Conservation (phyloP, 148 eudicot species). For the Camellia sinensis region DNA sequence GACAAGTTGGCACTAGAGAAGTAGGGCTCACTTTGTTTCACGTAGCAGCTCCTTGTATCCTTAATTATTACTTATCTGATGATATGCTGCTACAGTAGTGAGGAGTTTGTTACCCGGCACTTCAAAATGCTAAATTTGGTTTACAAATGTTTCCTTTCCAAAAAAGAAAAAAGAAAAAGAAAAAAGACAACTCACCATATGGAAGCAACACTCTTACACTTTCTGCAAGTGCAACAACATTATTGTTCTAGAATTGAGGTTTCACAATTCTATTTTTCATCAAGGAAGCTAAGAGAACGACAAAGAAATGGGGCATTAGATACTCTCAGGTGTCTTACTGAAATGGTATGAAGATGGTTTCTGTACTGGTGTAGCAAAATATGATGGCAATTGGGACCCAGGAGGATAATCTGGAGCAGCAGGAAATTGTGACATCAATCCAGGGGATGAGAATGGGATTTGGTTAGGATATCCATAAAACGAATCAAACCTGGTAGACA, state of each 20-base stretch:
- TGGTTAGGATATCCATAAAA: constrained; percentile 8
- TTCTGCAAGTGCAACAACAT: neutral
- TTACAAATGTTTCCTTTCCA: neutral
- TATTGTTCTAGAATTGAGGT: neutral
- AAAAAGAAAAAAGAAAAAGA: no score
- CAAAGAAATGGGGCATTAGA: neutral
- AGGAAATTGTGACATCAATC: constrained; percentile 12
- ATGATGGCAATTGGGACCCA: constrained; percentile 4
- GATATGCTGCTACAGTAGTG: no score
- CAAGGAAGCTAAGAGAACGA: neutral
- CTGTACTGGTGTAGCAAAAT: neutral
- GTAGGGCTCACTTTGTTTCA: no score
- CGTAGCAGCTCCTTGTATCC: no score
- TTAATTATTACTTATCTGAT: no score
- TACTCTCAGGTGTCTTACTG: neutral
- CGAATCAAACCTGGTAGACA: constrained; percentile 6
- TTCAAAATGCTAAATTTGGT: no score
- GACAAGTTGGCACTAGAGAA: no score
- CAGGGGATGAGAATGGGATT: constrained; percentile 3
- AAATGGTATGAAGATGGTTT: constrained; percentile 4
- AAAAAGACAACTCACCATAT: neutral
- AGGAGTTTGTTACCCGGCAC: no score
- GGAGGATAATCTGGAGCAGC: constrained; percentile 13
- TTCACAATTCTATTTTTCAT: neutral
- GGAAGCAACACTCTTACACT: neutral